Percentiles rank a stretch among this genome's conserved stretches.
Evolutionary conservation across 495 filamentous ascomycete species (phyloP).

Genomic region (Entonaema liquescens): DNA sequence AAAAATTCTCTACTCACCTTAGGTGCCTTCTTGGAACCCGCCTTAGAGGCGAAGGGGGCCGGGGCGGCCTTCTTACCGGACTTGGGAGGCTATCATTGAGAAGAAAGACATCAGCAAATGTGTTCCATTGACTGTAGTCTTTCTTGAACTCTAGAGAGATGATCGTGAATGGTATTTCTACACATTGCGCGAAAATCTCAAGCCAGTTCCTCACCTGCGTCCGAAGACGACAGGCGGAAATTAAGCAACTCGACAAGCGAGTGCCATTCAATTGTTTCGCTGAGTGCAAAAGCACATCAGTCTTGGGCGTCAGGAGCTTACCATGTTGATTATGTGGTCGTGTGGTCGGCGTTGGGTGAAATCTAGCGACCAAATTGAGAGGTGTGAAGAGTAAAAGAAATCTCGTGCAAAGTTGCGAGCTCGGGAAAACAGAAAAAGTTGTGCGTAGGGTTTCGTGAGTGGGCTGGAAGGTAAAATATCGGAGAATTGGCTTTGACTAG

Average conservation of each 20-base stretch:
- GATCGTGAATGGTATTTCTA: conserved; percentile 67
- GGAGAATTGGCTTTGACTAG: conserved; percentile 4
- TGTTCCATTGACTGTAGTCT: conserved; percentile 80
- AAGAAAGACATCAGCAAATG: conserved; percentile 95
- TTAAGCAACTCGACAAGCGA: conserved; percentile 55
- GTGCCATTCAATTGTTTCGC: conserved; percentile 37
- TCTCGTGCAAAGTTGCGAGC: conserved; percentile 29
- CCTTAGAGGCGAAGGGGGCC: conserved; percentile 96
- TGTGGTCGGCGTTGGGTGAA: conserved; percentile 37
- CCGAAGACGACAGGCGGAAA: conserved; percentile 61
- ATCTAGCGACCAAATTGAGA: conserved; percentile 35
- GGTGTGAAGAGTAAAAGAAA: conserved; percentile 38
- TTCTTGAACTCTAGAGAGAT: conserved; percentile 93
- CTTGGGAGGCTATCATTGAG: conserved; percentile 99
- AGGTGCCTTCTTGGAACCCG: conserved; percentile 91
- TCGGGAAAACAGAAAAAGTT: conserved; percentile 25
- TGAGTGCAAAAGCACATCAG: conserved; percentile 36
- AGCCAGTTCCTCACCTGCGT: conserved; percentile 82
- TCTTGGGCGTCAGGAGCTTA: conserved; percentile 50
- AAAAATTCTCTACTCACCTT: conserved; percentile 72
- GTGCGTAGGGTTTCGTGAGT: conserved; percentile 37
- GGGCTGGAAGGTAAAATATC: conserved; percentile 37
- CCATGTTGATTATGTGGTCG: conserved; percentile 53
- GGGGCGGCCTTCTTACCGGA: conserved; percentile 94
- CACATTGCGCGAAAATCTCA: conserved; percentile 67